phyloP scores from a whole-genome alignment of 306 rosid genomes.

The Cajanus cajan region DNA sequence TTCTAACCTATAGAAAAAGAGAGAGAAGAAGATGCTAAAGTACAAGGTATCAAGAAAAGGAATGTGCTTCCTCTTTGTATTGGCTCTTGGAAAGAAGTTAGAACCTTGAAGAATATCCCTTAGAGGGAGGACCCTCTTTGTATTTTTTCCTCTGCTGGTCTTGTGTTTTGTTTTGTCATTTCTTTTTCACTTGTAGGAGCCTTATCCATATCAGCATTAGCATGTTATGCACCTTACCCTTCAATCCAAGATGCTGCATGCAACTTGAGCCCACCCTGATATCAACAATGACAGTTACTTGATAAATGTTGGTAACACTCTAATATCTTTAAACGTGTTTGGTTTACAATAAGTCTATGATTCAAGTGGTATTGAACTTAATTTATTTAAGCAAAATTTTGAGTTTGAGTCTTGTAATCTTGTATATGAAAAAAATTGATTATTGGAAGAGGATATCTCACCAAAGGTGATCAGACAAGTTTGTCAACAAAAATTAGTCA shows the following conservation, averaged over 20 bases:
- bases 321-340: no score
- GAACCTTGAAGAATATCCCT: slow-evolving; percentile 38
- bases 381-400: no score
- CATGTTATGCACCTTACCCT: slow-evolving; percentile 7
- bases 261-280: not conserved
- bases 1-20: not conserved
- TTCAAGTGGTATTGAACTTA: no score
- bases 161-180: not conserved
- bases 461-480: no score
- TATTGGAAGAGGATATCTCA: no score
- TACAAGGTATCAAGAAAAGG: slow-evolving; percentile 21
- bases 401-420: no score
- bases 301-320: not conserved
- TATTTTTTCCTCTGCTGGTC: not conserved
- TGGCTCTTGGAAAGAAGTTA: not conserved
- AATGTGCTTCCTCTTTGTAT: slow-evolving; percentile 29
- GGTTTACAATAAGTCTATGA: no score
- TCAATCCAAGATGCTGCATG: not conserved
- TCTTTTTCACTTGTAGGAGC: not conserved
- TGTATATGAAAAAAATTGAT: no score
- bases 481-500: no score
- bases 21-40: slow-evolving; percentile 11
- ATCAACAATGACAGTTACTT: not conserved
- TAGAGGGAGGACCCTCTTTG: not conserved
- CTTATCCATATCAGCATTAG: slow-evolving; percentile 12